Conservation (phyloP, 192 early-diverging fungal genomes). For the Chytriomyces sp. region DNA sequence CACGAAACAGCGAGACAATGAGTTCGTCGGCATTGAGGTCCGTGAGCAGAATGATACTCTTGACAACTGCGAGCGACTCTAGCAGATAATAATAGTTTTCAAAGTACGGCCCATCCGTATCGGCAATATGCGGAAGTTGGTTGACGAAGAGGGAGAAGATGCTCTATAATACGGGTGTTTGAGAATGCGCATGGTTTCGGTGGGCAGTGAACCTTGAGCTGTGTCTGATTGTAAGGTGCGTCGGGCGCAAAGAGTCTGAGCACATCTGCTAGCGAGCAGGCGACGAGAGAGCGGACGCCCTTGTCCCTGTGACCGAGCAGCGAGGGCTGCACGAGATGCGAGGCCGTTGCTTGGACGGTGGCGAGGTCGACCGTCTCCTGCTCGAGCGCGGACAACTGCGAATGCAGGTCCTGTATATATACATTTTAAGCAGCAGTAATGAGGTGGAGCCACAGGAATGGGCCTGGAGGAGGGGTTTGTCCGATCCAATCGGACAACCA, state of each 20-base stretch:
- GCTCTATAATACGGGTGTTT: slow-evolving; percentile 40
- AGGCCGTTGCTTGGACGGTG: slow-evolving; percentile 66
- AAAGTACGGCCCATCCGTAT: slow-evolving; percentile 66
- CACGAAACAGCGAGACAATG: slow-evolving; percentile 68
- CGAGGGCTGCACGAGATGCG: slow-evolving; percentile 67
- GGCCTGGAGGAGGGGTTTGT: neutral
- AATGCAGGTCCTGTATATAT: slow-evolving; percentile 67
- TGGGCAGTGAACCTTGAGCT: slow-evolving; percentile 65
- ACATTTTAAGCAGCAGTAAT: neutral
- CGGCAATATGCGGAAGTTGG: slow-evolving; percentile 70
- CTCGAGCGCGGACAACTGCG: slow-evolving; percentile 69
- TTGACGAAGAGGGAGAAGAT: slow-evolving; percentile 83
- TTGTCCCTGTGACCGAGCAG: slow-evolving; percentile 80
- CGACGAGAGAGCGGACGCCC: slow-evolving; percentile 66
- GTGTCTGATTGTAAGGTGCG: slow-evolving; percentile 78
- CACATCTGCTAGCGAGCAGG: slow-evolving; percentile 91
- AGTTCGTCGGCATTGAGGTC: slow-evolving; percentile 82
- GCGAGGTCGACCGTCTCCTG: slow-evolving; percentile 71
- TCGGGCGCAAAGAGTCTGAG: slow-evolving; percentile 92
- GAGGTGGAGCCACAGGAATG: neutral
- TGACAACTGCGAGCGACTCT: slow-evolving; percentile 84
- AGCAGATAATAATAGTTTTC: slow-evolving; percentile 80
- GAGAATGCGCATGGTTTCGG: neutral
- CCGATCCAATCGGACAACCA: no score
- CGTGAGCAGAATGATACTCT: slow-evolving; percentile 76